Evolutionary conservation across 208 protist species (phyloP), one percentile per base, ranked within the genome.

Genomic region (Crithidia bombi): DNA sequence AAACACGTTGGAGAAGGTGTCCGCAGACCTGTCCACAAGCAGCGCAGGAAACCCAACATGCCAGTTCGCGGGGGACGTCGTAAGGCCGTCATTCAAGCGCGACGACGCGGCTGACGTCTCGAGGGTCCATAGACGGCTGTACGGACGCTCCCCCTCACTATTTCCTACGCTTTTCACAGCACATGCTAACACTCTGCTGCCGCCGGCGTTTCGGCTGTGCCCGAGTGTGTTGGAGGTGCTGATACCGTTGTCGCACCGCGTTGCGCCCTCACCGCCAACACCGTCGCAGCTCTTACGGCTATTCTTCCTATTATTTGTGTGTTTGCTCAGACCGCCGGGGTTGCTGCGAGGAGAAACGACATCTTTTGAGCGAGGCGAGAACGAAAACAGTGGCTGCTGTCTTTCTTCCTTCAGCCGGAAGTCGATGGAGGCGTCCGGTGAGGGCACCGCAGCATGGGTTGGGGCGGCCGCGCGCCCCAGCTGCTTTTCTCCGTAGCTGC

Each of bases 151-250:
- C 50, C 50, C 11, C 1, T 36, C 50, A 36, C 28, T 3, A 9
- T 55, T 6, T n/a, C 28, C 4, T 14, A 51, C 11, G 28, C 50
- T 32, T 28, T 32, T 36, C 28, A 28, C 1, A 5, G 28, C 50
- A 14, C 14, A 36, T 9, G 50, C 50, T 23, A 55, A 17, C 50
- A 55, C 50, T 36, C 19, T 36, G 50, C 50, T 55, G 50, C 36
- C 50, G 28, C 28, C 50, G 11, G 47, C 38, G 38, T 47, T 65
- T 25, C 39, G 30, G 39, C 58, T 50, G 3, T 65, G 32, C 9
- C 52, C 58, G 3, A 52, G 2, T 14, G 58, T 21, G 44, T 52
- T 44, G 32, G 61, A 64, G 12, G 41, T 51, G 54, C 54, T 59
- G 35, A 59, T 59, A n/a, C 54, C 54, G 33, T 59, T 19, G 1